Conservation (phyloP, 2,329 filamentous ascomycete genomes). For the Trichophyton mentagrophytes region DNA sequence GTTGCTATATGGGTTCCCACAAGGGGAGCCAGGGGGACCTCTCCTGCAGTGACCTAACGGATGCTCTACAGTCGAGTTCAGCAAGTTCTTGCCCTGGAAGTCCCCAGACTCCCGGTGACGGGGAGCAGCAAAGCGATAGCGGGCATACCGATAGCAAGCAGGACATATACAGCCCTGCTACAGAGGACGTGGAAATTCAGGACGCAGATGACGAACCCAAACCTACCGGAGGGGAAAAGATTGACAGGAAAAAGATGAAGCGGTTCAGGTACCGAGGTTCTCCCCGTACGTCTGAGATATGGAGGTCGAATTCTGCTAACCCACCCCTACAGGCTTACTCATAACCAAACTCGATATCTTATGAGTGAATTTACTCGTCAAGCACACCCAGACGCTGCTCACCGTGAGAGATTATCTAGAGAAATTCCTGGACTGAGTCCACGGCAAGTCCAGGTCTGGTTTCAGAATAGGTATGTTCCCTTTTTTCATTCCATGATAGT, state of each 20-base stretch:
- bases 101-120: slow-evolving; percentile 9
- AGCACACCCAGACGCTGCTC: slow-evolving; percentile 82
- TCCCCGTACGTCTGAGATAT: neutral
- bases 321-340: slow-evolving; percentile 56
- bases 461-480: slow-evolving; percentile 72
- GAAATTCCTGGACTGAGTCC: slow-evolving; percentile 88
- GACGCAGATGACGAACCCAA: slow-evolving; percentile 20
- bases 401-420: slow-evolving; percentile 71
- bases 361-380: slow-evolving; percentile 97
- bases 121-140: slow-evolving; percentile 6
- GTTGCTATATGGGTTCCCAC: neutral
- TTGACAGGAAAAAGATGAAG: slow-evolving; percentile 34
- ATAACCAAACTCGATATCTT: slow-evolving; percentile 91
- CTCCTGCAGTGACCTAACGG: neutral
- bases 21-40: slow-evolving; percentile 2
- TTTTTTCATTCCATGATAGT: neutral
- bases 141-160: slow-evolving; percentile 11
- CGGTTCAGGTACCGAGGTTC: slow-evolving; percentile 25
- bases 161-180: slow-evolving; percentile 7
- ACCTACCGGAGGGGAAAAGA: slow-evolving; percentile 18
- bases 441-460: slow-evolving; percentile 94
- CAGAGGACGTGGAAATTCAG: slow-evolving; percentile 13
- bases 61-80: slow-evolving; percentile 3
- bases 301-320: neutral
- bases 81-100: neutral